These are phyloP conservation scores for Botrytis fabae DNA, from an alignment of 2,329 filamentous ascomycete genomes.

Conservation along the genomic window DNA sequence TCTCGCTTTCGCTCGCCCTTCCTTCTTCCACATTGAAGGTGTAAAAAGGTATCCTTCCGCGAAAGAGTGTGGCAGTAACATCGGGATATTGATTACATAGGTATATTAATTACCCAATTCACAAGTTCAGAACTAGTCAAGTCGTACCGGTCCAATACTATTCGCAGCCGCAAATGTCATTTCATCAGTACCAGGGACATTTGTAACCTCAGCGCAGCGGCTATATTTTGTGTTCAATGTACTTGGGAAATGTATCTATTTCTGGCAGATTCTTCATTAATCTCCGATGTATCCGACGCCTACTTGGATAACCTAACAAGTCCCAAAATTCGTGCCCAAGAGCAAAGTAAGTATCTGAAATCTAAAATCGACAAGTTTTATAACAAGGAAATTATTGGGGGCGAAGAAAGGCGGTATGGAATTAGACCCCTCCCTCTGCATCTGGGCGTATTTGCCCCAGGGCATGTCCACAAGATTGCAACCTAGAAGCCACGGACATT, in stretches of 20 bases:
- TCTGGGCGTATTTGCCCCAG: background rate
- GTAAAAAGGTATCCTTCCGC: background rate
- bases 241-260: background rate
- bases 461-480: constrained; percentile 4
- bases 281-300: background rate
- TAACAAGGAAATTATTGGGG: background rate
- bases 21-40: background rate
- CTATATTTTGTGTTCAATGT: constrained; percentile 7
- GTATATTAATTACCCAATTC: background rate
- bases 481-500: background rate
- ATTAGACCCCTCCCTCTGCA: background rate
- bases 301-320: background rate
- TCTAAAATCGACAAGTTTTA: background rate
- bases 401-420: constrained; percentile 3
- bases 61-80: background rate
- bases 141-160: background rate
- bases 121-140: background rate
- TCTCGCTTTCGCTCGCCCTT: background rate
- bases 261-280: background rate
- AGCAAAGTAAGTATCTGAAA: background rate
- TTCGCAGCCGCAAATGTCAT: constrained; percentile 13
- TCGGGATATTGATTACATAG: constrained; percentile 3
- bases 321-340: background rate
- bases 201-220: constrained; percentile 10
- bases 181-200: background rate